Evolutionary conservation across 2,329 filamentous ascomycete genomes (phyloP).

Genomic region (Fusarium incarnatum): DNA sequence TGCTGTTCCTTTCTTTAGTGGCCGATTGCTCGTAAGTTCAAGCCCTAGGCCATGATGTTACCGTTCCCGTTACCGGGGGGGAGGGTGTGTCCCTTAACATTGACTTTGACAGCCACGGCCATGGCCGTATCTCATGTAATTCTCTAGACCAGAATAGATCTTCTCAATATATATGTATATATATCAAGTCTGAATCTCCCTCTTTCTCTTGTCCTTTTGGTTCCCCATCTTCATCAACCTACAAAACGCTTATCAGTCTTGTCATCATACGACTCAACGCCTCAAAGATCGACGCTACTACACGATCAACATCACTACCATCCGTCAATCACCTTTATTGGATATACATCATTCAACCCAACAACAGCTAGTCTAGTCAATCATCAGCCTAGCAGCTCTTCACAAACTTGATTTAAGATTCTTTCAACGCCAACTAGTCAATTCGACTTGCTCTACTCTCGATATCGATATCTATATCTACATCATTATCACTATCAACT

Average conservation of each 20-base stretch:
- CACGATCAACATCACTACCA: constrained; percentile 10
- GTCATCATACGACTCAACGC: constrained; percentile 17
- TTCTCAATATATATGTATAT: constrained; percentile 34
- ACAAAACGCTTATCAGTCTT: constrained; percentile 18
- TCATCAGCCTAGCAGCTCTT: constrained; percentile 22
- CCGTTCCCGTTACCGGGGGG: constrained; percentile 1
- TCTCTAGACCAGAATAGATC: not conserved
- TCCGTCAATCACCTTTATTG: constrained; percentile 13
- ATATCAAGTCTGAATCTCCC: constrained; percentile 16
- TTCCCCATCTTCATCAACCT: constrained; percentile 16
- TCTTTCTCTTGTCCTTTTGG: constrained; percentile 5
- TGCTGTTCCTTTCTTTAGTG: constrained; percentile 13
- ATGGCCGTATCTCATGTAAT: constrained; percentile 15
- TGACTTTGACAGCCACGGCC: constrained; percentile 13
- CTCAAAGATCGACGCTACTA: constrained; percentile 31
- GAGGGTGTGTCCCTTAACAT: constrained; percentile 24
- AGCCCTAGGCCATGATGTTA: not conserved
- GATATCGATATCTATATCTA: not conserved
- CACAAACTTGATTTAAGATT: constrained; percentile 25
- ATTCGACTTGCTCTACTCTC: not conserved
- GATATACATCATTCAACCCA: constrained; percentile 18
- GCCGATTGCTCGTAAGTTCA: constrained; percentile 25
- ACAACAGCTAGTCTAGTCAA: constrained; percentile 16
- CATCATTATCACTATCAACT: not conserved
- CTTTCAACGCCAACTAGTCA: constrained; percentile 1